Evolutionary conservation across 306 rosid genomes (phyloP), one percentile per base, ranked within the genome.

Genomic region (Sesbania bispinosa): DNA sequence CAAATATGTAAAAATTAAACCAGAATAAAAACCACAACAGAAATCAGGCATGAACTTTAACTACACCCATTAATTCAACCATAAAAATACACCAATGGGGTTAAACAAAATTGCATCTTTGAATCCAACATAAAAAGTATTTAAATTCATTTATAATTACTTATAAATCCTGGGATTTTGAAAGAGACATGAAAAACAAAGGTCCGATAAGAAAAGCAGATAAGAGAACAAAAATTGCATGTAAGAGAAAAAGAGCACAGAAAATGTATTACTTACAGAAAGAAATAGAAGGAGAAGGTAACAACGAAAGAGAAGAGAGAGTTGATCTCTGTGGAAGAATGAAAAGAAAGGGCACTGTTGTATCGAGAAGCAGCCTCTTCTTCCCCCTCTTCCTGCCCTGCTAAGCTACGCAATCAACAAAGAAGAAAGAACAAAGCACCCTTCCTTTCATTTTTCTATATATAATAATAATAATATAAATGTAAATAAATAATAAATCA

Each of bases 361-460:
- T 69, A 70, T 70, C 39, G 42, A 45, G 68, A 54, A 18, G 50
- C 57, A 46, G 78, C 61, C 50, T 55, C 47, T 63, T 38, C 47
- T 26, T 70, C 18, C 18, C 8, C 43, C 19, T 19, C 13, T n/a
- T 30, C 26, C 46, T 61, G 11, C 19, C 57, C 74, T 43, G 69
- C 61, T 10, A 33, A 39, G 38, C 69, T 57, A 65, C 79, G 79
- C n/a, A 52, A 64, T 71, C 68, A 54, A 50, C 69, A 67, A 36
- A 11, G 26, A 14, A 53, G n/a, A n/a, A n/a, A n/a, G n/a, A n/a
- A n/a, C n/a, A n/a, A n/a, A n/a, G n/a, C n/a, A n/a, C n/a, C 59
- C 8, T 43, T 8, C 32, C 1, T 16, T 32, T n/a, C 27, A 32
- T 45, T 30, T 54, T n/a, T 67, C 39, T 65, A 10, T 67, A 15